Evolutionary conservation across 2,329 filamentous ascomycete genomes (phyloP).

Genomic region (Fusarium pilosicola): DNA sequence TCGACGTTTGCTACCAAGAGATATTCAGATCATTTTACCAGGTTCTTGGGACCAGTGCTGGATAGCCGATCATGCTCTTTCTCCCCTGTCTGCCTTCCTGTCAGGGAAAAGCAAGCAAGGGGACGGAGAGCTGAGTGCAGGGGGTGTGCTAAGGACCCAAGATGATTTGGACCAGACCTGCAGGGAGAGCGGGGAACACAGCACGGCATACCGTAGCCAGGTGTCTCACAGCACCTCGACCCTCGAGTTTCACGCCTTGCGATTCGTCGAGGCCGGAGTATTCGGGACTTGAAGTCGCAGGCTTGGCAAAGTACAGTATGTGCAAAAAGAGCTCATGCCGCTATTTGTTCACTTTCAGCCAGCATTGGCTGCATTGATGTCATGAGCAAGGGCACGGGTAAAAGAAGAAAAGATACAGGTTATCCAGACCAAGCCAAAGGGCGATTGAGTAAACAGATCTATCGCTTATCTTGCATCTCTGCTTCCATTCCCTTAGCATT

Average conservation of each 20-base stretch:
- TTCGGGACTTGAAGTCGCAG: conserved; percentile 11
- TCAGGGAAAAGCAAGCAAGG: conserved; percentile 11
- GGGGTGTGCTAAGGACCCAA: neutral
- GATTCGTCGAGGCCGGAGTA: conserved; percentile 10
- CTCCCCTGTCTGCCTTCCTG: conserved; percentile 13
- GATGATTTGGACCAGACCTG: conserved; percentile 13
- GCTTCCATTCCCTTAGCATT: neutral
- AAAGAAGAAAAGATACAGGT: conserved; percentile 10
- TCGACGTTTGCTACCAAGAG: neutral
- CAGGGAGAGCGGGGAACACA: conserved; percentile 32
- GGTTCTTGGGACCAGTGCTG: conserved; percentile 20
- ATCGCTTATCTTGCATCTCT: neutral
- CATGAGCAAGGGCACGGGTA: neutral
- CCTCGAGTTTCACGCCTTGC: conserved; percentile 7
- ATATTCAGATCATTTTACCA: conserved; percentile 12
- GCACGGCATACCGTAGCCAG: neutral
- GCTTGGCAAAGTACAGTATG: conserved; percentile 11
- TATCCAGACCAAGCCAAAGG: neutral
- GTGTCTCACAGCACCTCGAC: conserved; percentile 9
- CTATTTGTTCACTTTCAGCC: neutral
- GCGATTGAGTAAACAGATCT: neutral
- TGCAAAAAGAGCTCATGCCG: neutral
- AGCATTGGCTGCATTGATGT: neutral
- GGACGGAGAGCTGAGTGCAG: conserved; percentile 25
- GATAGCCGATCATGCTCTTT: neutral